A percentile compares a stretch with the other conserved stretches of the same genome.
Conservation (phyloP, 176 grass and related monocot genomes). For the Aegilops sharonensis region DNA sequence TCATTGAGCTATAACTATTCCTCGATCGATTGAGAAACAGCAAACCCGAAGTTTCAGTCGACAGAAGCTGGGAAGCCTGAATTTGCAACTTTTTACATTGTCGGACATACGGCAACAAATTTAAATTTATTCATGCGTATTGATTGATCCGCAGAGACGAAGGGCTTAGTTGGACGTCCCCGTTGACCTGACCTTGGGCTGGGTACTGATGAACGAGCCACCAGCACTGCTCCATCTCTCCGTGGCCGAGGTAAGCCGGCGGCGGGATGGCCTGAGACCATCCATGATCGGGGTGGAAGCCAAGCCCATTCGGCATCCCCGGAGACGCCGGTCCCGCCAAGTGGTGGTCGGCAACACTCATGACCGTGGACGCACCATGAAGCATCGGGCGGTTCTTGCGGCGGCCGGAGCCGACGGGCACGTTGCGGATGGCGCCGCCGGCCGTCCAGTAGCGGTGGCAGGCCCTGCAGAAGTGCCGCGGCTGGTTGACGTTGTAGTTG, state of each 20-base stretch:
- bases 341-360: neutral
- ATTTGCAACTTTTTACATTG: too few relatives aligned
- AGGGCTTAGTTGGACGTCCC: neutral
- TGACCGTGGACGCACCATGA: neutral
- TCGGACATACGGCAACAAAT: neutral
- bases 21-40: too few relatives aligned
- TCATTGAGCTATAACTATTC: too few relatives aligned
- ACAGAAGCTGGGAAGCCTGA: too few relatives aligned
- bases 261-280: neutral
- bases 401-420: constrained; percentile 64
- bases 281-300: neutral
- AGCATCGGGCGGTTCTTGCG: constrained; percentile 49
- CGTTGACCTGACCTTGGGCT: neutral
- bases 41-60: too few relatives aligned
- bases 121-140: neutral
- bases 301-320: neutral
- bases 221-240: constrained; percentile 22
- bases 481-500: constrained; percentile 79
- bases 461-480: constrained; percentile 74
- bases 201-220: neutral
- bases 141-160: neutral
- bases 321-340: neutral
- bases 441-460: constrained; percentile 94
- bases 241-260: neutral
- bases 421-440: constrained; percentile 78